These are phyloP conservation scores for Suillus luteus DNA, from an alignment of 768 basidiomycete genomes.

Conservation along the genomic window DNA sequence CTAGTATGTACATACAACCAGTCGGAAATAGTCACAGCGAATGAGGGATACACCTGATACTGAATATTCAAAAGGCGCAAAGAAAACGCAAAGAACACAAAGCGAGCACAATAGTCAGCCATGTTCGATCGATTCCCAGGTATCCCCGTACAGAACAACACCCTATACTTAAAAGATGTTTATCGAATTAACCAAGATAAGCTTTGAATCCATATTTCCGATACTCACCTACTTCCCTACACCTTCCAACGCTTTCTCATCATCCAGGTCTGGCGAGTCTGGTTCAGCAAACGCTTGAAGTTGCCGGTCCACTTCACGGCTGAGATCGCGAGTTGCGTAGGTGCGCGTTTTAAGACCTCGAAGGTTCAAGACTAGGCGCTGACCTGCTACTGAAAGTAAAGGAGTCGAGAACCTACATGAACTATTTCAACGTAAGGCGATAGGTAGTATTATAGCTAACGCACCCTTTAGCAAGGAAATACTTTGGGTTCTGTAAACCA, in stretches of 20 bases:
- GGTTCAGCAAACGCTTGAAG: conserved; percentile 12
- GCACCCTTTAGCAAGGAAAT: conserved; percentile 15
- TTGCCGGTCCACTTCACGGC: conserved; percentile 24
- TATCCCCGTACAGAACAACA: background rate
- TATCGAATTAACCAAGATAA: background rate
- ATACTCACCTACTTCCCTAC: background rate
- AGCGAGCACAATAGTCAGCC: background rate
- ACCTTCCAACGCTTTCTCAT: too few species aligned
- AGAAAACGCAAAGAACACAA: background rate
- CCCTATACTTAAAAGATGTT: background rate
- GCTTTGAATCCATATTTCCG: too few species aligned
- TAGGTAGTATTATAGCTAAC: background rate
- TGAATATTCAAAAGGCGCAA: background rate
- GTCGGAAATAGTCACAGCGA: background rate
- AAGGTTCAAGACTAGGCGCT: conserved; percentile 25
- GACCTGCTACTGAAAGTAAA: conserved; percentile 18
- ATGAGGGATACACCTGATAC: background rate
- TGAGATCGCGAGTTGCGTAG: conserved; percentile 12
- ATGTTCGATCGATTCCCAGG: background rate
- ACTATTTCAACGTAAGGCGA: background rate
- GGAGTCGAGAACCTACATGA: conserved; percentile 18
- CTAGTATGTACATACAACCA: background rate
- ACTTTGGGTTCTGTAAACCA: conserved; percentile 16
- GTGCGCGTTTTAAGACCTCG: conserved; percentile 10
- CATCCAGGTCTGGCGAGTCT: background rate